phyloP scores from a whole-genome alignment of 768 basidiomycete species.

The Lentinula lateritia region DNA sequence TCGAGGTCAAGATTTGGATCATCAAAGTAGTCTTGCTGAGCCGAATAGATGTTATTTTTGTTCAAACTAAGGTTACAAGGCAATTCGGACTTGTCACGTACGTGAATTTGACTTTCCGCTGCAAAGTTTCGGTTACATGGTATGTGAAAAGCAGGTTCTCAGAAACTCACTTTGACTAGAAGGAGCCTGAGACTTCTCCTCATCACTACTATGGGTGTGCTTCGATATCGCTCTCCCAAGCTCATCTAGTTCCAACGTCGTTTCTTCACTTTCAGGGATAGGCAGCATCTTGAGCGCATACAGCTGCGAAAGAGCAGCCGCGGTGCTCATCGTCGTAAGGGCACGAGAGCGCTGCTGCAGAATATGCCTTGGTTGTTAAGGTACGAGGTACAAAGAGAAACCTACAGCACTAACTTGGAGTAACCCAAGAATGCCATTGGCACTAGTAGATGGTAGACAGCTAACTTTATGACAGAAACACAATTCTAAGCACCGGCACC shows the following conservation, averaged over 20 bases:
- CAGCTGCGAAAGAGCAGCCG: conserved; percentile 1
- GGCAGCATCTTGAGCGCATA: conserved; percentile 6
- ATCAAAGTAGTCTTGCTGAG: conserved; percentile 17
- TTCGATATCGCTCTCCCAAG: neutral
- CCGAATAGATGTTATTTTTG: neutral
- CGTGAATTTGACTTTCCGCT: conserved; percentile 1
- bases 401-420: neutral
- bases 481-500: neutral
- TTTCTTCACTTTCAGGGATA: conserved; percentile 1
- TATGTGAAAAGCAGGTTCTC: neutral
- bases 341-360: neutral
- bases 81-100: neutral
- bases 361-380: neutral
- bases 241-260: neutral
- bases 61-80: neutral
- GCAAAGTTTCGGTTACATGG: neutral
- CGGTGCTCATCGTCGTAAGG: neutral
- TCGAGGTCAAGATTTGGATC: conserved; percentile 30
- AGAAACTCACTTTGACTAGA: neutral
- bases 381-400: neutral
- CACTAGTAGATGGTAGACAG: no score
- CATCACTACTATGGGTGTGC: neutral
- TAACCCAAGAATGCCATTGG: neutral
- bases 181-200: neutral
- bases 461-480: neutral